These are phyloP conservation scores for Aspergillus cavernicola DNA, from an alignment of 495 filamentous ascomycete species.

Conservation along the genomic window DNA sequence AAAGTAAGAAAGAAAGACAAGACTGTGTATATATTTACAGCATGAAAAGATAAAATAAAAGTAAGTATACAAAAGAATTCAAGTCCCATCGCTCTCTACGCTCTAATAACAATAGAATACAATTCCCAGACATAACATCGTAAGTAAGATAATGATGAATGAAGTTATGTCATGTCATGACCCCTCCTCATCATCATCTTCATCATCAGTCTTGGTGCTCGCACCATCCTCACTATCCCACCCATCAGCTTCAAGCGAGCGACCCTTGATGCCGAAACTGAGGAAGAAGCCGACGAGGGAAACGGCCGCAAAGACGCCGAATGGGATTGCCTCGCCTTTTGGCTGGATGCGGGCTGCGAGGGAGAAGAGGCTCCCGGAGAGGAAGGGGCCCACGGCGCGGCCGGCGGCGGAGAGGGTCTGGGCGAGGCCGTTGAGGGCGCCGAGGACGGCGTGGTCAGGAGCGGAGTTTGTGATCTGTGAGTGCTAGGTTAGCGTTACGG, in stretches of 20 bases:
- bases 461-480: conserved; percentile 87
- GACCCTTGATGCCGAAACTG: conserved; percentile 65
- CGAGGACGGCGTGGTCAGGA: conserved; percentile 78
- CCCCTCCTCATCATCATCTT: no score
- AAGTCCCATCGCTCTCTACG: no score
- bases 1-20: no score
- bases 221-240: conserved; percentile 54
- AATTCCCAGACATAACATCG: no score
- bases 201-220: no score
- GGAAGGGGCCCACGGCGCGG: conserved; percentile 80
- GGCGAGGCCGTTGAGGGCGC: conserved; percentile 88
- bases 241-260: conserved; percentile 57
- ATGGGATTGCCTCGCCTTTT: conserved; percentile 81
- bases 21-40: no score
- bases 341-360: conserved; percentile 61
- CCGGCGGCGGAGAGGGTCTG: conserved; percentile 92
- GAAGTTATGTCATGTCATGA: no score
- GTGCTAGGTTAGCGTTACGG: conserved; percentile 3
- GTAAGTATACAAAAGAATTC: no score
- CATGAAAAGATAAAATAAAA: no score
- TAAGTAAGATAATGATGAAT: no score
- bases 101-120: no score
- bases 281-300: conserved; percentile 72
- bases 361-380: conserved; percentile 81
- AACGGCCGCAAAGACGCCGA: conserved; percentile 77